Conservation (phyloP, 495 filamentous ascomycete species). For the Alectoria sarmentosa region DNA sequence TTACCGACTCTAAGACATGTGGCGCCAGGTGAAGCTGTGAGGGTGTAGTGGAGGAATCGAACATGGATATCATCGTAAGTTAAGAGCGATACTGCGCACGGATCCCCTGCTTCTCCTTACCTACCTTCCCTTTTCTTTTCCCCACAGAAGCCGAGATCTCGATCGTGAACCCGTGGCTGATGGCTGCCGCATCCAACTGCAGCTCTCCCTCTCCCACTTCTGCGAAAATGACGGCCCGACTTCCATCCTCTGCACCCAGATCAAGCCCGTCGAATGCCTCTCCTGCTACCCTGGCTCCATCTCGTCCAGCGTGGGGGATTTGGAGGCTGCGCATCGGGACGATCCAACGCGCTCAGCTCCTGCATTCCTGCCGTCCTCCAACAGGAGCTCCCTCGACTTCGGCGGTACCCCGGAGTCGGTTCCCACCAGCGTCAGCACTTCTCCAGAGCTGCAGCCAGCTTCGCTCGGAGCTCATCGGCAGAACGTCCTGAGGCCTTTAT, state of each 20-base stretch:
- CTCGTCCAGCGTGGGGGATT: slow-evolving; percentile 21
- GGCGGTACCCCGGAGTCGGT: slow-evolving; percentile 13
- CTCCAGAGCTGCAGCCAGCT: slow-evolving; percentile 12
- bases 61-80: slow-evolving; percentile 24
- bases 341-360: background rate
- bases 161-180: slow-evolving; percentile 1
- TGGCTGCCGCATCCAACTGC: background rate
- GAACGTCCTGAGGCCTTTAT: slow-evolving; percentile 20
- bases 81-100: background rate
- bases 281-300: slow-evolving; percentile 50
- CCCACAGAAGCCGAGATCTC: background rate
- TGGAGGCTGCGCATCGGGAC: slow-evolving; percentile 10
- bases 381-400: slow-evolving; percentile 16
- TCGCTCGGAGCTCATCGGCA: slow-evolving; percentile 15
- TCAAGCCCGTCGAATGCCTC: slow-evolving; percentile 66
- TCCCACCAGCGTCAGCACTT: slow-evolving; percentile 12
- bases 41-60: slow-evolving; percentile 7
- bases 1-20: background rate
- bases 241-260: slow-evolving; percentile 91
- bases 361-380: background rate
- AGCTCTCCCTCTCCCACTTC: slow-evolving; percentile 95
- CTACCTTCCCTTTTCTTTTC: too few relatives aligned
- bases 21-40: slow-evolving; percentile 5
- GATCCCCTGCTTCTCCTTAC: background rate
- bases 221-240: slow-evolving; percentile 95